These are phyloP conservation scores for Metarhizium guizhouense DNA, from an alignment of 2,329 filamentous ascomycete genomes.

Conservation along the genomic window DNA sequence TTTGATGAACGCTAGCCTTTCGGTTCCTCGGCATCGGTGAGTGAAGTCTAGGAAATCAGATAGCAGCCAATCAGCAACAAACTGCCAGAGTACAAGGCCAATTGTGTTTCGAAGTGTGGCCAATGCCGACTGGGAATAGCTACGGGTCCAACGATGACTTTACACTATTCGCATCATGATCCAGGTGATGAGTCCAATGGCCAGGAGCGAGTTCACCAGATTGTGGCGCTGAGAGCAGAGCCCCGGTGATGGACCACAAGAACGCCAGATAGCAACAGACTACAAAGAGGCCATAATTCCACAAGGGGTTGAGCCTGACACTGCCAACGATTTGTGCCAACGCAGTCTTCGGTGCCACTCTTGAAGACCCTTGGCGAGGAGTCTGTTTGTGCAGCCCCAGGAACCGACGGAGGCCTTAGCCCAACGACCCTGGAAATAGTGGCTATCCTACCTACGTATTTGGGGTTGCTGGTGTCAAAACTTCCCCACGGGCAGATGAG, in stretches of 20 bases:
- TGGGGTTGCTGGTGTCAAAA: not conserved
- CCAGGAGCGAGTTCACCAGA: not conserved
- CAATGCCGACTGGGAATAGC: not conserved
- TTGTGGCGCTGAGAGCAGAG: not conserved
- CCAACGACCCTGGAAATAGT: not conserved
- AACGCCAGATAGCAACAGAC: not conserved
- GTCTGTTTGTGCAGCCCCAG: not conserved
- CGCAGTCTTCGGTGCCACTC: not conserved
- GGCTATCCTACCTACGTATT: not conserved
- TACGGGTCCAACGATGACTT: not conserved
- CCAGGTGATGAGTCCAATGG: not conserved
- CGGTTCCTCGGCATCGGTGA: not conserved
- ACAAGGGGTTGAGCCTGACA: not conserved
- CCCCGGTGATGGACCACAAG: not conserved
- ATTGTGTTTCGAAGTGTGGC: not conserved
- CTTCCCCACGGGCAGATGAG: no score
- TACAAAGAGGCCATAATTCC: not conserved
- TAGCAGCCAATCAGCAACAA: not conserved
- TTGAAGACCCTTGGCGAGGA: not conserved
- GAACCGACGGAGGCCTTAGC: not conserved
- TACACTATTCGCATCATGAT: not conserved
- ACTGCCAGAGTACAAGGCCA: not conserved
- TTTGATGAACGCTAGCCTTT: not conserved
- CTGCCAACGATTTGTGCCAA: not conserved
- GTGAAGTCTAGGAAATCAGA: not conserved